Conservation (phyloP, 1,139 yeast genomes). For the Wickerhamiella infanticola region DNA sequence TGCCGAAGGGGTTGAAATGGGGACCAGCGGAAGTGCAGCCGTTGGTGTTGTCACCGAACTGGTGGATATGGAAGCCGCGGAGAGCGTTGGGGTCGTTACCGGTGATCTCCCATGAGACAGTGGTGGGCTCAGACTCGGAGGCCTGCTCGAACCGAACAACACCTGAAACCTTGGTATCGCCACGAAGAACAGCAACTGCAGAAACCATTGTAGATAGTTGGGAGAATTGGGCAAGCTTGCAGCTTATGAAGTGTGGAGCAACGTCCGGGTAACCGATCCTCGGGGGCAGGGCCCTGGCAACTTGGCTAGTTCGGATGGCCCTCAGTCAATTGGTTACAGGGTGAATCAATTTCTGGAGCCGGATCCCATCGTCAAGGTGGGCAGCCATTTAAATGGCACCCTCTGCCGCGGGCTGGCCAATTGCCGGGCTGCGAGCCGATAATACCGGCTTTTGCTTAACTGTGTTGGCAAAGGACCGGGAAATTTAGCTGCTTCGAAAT, state of each 20-base stretch:
- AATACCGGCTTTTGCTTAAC: too few species aligned
- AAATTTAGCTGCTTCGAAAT: too few species aligned
- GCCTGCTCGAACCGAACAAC: slow-evolving; percentile 72
- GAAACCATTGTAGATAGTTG: slow-evolving; percentile 10
- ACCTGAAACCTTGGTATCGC: slow-evolving; percentile 82
- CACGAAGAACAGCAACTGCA: slow-evolving; percentile 86
- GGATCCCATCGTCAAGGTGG: too few species aligned
- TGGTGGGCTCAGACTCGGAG: slow-evolving; percentile 65
- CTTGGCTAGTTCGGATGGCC: background rate
- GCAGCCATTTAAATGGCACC: too few species aligned
- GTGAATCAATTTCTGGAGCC: background rate
- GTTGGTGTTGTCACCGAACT: slow-evolving; percentile 96
- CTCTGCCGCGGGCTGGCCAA: too few species aligned
- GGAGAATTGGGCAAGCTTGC: background rate
- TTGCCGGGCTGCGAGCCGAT: too few species aligned
- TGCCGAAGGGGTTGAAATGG: slow-evolving; percentile 87
- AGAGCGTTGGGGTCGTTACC: slow-evolving; percentile 79
- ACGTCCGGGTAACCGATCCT: slow-evolving; percentile 1
- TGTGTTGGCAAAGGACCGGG: too few species aligned
- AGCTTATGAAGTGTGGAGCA: background rate
- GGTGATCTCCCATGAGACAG: slow-evolving; percentile 68
- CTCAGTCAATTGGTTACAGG: background rate
- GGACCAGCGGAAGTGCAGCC: slow-evolving; percentile 99
- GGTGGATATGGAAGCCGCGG: slow-evolving; percentile 97
- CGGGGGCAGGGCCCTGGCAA: background rate